Conservation (phyloP, 148 eudicot species). For the Nepenthes mirabilis region DNA sequence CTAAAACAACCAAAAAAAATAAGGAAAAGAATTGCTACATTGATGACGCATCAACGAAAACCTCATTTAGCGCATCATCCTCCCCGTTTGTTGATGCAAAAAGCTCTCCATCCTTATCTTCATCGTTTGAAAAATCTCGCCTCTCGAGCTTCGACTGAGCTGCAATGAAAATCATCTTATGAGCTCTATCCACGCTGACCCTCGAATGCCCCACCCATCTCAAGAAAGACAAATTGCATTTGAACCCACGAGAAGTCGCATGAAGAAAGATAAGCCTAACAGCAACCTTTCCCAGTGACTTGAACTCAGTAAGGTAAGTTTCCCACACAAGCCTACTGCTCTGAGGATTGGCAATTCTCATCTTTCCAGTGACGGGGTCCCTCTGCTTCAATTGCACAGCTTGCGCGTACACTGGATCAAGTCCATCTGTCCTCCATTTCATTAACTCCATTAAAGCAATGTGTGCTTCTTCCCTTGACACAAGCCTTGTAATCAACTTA, state of each 20-base stretch:
- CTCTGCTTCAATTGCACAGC: constrained; percentile 89
- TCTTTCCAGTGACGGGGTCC: constrained; percentile 67
- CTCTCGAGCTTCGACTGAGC: constrained; percentile 72
- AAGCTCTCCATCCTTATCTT: constrained; percentile 68
- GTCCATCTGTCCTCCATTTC: constrained; percentile 96
- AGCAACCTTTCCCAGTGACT: constrained; percentile 78
- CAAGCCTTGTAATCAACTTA: constrained; percentile 75
- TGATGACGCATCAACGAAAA: constrained; percentile 68
- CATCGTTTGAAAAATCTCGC: constrained; percentile 51
- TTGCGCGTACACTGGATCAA: constrained; percentile 90
- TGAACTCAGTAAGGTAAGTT: constrained; percentile 71
- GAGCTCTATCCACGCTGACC: constrained; percentile 53
- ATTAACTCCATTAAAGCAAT: constrained; percentile 78
- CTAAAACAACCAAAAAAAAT: background rate
- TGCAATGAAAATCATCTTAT: constrained; percentile 74
- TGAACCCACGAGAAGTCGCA: constrained; percentile 75
- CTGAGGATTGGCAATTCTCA: constrained; percentile 75
- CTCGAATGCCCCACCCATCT: constrained; percentile 45
- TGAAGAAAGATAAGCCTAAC: constrained; percentile 75
- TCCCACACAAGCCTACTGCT: constrained; percentile 98
- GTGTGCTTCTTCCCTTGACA: constrained; percentile 81
- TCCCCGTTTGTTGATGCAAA: constrained; percentile 60
- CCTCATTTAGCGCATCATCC: constrained; percentile 72
- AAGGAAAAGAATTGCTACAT: constrained; percentile 21
- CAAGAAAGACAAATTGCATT: constrained; percentile 38